Evolutionary conservation across 1,139 yeast genomes (phyloP).

Genomic region (Pichia sp.): DNA sequence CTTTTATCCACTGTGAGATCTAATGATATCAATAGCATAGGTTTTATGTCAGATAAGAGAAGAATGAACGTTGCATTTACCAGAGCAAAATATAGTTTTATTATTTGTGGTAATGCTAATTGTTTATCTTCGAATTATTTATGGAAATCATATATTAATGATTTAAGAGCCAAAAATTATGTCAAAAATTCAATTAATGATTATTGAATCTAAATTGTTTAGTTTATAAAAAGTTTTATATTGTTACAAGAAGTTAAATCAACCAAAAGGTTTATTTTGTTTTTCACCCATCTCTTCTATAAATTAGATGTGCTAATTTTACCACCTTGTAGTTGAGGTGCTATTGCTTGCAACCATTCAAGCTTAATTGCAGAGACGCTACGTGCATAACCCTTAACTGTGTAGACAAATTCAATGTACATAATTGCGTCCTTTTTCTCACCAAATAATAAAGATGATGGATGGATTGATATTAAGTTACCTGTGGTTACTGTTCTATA

Average conservation of each 20-base stretch:
- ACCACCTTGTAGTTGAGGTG: conserved; percentile 58
- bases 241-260: not conserved
- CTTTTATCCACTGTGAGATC: conserved; percentile 89
- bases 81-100: conserved; percentile 80
- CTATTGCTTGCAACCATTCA: conserved; percentile 81
- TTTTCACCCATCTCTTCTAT: too few species aligned
- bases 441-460: conserved; percentile 85
- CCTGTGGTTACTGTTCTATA: conserved; percentile 81
- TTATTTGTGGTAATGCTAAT: conserved; percentile 55
- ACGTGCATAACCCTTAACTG: conserved; percentile 90
- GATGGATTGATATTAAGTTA: conserved; percentile 80
- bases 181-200: conserved; percentile 12
- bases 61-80: conserved; percentile 91
- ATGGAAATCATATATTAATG: conserved; percentile 48
- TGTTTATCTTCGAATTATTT: conserved; percentile 45
- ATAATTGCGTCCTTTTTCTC: conserved; percentile 77
- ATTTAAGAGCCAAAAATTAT: conserved; percentile 16
- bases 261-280: too few species aligned
- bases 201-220: not conserved
- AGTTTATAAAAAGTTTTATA: not conserved
- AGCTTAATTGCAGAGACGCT: conserved; percentile 78
- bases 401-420: conserved; percentile 92
- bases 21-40: conserved; percentile 70
- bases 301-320: conserved; percentile 17
- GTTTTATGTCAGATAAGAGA: conserved; percentile 83